These are phyloP conservation scores for Tanacetum coccineum DNA, from an alignment of 129 eudicot species.

Conservation along the genomic window DNA sequence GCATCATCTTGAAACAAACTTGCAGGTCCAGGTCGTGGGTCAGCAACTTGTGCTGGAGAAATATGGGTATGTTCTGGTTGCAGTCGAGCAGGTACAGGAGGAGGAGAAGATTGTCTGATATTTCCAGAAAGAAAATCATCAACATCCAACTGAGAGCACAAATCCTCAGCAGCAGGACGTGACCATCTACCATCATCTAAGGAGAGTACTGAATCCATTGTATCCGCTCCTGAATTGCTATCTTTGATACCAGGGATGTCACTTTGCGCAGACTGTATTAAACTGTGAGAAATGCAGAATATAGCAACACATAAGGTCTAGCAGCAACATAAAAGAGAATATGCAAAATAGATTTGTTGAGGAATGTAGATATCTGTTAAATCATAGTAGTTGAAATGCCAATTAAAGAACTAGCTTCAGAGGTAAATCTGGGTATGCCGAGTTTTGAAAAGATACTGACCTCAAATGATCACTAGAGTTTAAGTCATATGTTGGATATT, in stretches of 20 bases:
- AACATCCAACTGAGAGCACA: conserved; percentile 24
- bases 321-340: not conserved
- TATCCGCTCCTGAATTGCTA: conserved; percentile 37
- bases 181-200: conserved; percentile 93
- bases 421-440: not conserved
- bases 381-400: not conserved
- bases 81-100: conserved; percentile 91
- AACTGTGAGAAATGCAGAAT: conserved; percentile 38
- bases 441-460: conserved; percentile 33
- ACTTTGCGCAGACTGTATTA: conserved; percentile 43
- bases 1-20: conserved; percentile 52
- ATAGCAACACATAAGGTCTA: not conserved
- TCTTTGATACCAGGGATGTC: conserved; percentile 41
- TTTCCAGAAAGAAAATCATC: conserved; percentile 41
- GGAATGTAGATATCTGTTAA: too few relatives aligned
- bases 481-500: conserved; percentile 68
- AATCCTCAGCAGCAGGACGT: conserved; percentile 31
- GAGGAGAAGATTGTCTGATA: conserved; percentile 90
- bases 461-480: conserved; percentile 52
- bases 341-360: not conserved
- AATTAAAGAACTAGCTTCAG: not conserved
- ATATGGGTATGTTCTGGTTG: conserved; percentile 59
- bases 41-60: conserved; percentile 86
- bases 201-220: conserved; percentile 84
- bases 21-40: conserved; percentile 96